These are phyloP conservation scores for Phenoliferia sp. DNA, from an alignment of 1,284 basidiomycete species.

Conservation along the genomic window DNA sequence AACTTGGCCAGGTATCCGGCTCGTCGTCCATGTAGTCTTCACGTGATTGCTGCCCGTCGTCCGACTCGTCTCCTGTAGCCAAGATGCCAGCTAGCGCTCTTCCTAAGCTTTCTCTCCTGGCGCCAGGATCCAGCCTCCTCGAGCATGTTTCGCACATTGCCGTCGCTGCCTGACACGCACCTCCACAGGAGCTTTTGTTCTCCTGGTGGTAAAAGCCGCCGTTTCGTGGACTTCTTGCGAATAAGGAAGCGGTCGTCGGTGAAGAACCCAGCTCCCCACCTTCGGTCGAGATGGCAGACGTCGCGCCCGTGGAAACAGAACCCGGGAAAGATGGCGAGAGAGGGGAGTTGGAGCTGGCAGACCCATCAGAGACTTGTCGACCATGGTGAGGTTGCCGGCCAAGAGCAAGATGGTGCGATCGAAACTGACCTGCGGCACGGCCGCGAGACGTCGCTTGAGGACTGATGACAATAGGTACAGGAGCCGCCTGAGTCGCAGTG, in stretches of 20 bases:
- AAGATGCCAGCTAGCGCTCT: not conserved
- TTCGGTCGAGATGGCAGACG: slow-evolving; percentile 7
- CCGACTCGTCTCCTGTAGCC: not conserved
- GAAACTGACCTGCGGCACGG: not conserved
- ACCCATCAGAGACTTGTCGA: slow-evolving; percentile 16
- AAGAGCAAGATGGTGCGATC: not conserved
- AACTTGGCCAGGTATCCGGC: not conserved
- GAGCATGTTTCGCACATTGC: slow-evolving; percentile 32
- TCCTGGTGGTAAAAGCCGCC: not conserved
- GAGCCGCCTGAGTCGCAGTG: not conserved
- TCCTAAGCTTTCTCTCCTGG: slow-evolving; percentile 1
- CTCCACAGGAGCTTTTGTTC: slow-evolving; percentile 18
- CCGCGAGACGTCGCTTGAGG: slow-evolving; percentile 1
- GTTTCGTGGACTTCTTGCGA: not conserved
- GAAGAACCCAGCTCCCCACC: not conserved
- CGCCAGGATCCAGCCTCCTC: not conserved
- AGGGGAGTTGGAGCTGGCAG: slow-evolving; percentile 21
- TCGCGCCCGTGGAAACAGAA: slow-evolving; percentile 19
- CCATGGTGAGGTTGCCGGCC: not conserved
- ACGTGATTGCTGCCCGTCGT: not conserved
- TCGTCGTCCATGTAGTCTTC: not conserved
- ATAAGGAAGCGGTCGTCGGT: not conserved
- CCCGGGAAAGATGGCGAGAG: slow-evolving; percentile 25
- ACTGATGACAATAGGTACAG: not conserved
- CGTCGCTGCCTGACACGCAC: slow-evolving; percentile 25